These are phyloP conservation scores for Dothistroma septosporum DNA, from an alignment of 2,329 filamentous ascomycete genomes.

Conservation along the genomic window DNA sequence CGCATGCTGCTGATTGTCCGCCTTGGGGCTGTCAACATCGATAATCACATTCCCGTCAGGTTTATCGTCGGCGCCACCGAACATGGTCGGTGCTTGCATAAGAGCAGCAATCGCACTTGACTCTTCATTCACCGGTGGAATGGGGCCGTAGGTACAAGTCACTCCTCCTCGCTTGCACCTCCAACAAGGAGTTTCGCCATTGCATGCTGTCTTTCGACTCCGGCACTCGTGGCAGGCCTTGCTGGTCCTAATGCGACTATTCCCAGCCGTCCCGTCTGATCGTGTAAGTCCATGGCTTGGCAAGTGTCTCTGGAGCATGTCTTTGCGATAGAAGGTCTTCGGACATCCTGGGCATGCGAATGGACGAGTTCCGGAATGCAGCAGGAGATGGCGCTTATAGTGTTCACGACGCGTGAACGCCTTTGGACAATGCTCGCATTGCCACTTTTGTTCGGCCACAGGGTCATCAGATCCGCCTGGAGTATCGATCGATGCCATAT, in stretches of 20 bases:
- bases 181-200: conserved; percentile 2
- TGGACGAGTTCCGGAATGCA: conserved; percentile 1
- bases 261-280: conserved; percentile 1
- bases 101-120: conserved; percentile 4
- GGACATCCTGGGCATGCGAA: conserved; percentile 5
- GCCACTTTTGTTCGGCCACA: neutral
- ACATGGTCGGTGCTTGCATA: conserved; percentile 3
- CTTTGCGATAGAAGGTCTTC: conserved; percentile 3
- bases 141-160: neutral
- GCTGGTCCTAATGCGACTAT: neutral
- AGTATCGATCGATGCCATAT: neutral
- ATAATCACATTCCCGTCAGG: neutral
- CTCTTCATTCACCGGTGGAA: neutral
- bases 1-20: neutral
- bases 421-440: conserved; percentile 7
- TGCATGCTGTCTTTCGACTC: conserved; percentile 1
- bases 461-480: neutral
- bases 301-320: conserved; percentile 6
- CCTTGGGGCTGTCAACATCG: neutral
- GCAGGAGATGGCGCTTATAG: neutral
- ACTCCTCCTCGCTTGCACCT: neutral
- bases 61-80: neutral
- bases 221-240: conserved; percentile 1
- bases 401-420: conserved; percentile 6
- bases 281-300: conserved; percentile 3